Conservation (phyloP, 176 grass and related monocot species). For the Calamus simplicifolius region DNA sequence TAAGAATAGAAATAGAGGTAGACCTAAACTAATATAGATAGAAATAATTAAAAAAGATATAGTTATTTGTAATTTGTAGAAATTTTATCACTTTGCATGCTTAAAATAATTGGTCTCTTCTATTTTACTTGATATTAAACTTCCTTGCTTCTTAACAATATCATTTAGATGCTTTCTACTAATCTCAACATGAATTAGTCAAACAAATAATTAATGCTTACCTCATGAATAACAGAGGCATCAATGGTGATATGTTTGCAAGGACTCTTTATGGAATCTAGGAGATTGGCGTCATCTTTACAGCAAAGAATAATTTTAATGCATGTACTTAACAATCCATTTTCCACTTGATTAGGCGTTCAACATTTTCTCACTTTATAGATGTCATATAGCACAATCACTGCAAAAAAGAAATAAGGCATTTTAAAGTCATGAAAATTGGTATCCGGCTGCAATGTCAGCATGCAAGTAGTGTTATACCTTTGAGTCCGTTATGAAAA, state of each 20-base stretch:
- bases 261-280: conserved; percentile 44
- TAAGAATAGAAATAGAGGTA: too few species aligned
- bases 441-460: background rate
- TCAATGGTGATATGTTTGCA: conserved; percentile 49
- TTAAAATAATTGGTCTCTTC: too few species aligned
- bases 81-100: too few species aligned
- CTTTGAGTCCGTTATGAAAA: conserved; percentile 44
- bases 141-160: too few species aligned
- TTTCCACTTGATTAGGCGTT: conserved; percentile 65
- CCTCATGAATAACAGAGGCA: conserved; percentile 38
- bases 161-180: too few species aligned
- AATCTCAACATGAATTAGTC: too few species aligned
- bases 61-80: too few species aligned
- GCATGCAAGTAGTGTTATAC: conserved; percentile 14
- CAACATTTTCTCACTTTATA: conserved; percentile 59
- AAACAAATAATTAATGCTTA: conserved; percentile 7
- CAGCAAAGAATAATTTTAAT: conserved; percentile 69
- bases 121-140: too few species aligned
- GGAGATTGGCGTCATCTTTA: conserved; percentile 46
- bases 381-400: conserved; percentile 49
- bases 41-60: too few species aligned
- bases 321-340: conserved; percentile 54
- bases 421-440: conserved; percentile 11
- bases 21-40: too few species aligned
- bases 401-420: conserved; percentile 28